A percentile compares a stretch with the other conserved stretches of the same genome.
Conservation (phyloP, 768 basidiomycete genomes). For the Wakefieldia striispora region DNA sequence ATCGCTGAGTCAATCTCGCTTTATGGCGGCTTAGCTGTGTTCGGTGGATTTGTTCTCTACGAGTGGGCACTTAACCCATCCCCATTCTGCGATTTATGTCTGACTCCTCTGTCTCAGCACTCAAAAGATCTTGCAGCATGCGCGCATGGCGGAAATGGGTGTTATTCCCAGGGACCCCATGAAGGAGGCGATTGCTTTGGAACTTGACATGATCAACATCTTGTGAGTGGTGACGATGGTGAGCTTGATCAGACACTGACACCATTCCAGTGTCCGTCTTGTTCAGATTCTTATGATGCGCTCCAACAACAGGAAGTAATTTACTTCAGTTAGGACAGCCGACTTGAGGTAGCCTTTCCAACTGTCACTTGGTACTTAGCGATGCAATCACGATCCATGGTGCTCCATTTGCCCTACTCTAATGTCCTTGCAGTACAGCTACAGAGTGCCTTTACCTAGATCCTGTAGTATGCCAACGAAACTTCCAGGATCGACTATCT, state of each 20-base stretch:
- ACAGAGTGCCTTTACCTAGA: slow-evolving; percentile 49
- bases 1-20: slow-evolving; percentile 75
- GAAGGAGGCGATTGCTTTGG: slow-evolving; percentile 72
- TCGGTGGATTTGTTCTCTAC: slow-evolving; percentile 82
- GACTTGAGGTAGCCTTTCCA: not conserved
- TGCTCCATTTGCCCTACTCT: not conserved
- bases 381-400: not conserved
- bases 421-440: slow-evolving; percentile 31
- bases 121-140: slow-evolving; percentile 80
- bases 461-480: slow-evolving; percentile 74
- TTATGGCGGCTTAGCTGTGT: slow-evolving; percentile 88
- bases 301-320: slow-evolving; percentile 52
- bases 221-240: slow-evolving; percentile 50
- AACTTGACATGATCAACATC: slow-evolving; percentile 89
- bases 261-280: slow-evolving; percentile 59
- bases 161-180: slow-evolving; percentile 68
- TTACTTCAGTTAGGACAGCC: not conserved
- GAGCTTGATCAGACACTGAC: slow-evolving; percentile 8
- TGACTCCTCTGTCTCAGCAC: slow-evolving; percentile 43
- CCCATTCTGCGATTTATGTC: not conserved
- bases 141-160: slow-evolving; percentile 69
- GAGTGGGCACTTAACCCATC: slow-evolving; percentile 51
- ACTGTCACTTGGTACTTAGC: slow-evolving; percentile 18
- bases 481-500: slow-evolving; percentile 85
- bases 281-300: slow-evolving; percentile 78